Evolutionary conservation across 108 stramenopile genomes (phyloP).

Genomic region (Parmales sp.): DNA sequence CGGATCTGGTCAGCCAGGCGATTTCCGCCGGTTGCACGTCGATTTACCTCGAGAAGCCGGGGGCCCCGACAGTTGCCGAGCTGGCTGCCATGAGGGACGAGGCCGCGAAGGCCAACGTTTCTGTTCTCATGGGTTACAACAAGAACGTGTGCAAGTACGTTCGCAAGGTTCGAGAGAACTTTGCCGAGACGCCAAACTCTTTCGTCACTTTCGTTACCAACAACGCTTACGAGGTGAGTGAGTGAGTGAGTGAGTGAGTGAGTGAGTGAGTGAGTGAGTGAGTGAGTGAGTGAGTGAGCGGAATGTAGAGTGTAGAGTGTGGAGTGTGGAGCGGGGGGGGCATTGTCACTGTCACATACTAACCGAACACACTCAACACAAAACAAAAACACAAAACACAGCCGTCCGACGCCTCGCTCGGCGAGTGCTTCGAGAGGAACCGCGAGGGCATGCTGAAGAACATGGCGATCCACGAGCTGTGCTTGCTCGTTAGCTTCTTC

Average conservation of each 20-base stretch:
- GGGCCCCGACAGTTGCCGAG: slow-evolving; percentile 69
- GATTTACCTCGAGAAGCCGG: slow-evolving; percentile 80
- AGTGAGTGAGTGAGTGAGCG: no score
- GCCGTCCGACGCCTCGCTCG: slow-evolving; percentile 54
- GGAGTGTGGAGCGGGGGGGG: no score
- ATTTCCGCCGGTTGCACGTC: slow-evolving; percentile 51
- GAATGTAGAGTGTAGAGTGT: no score
- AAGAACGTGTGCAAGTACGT: slow-evolving; percentile 90
- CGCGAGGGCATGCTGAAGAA: slow-evolving; percentile 88
- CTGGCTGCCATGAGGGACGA: slow-evolving; percentile 64
- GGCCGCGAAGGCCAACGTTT: slow-evolving; percentile 56
- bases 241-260: no score
- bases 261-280: no score
- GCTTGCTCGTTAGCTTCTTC: slow-evolving; percentile 72
- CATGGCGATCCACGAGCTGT: slow-evolving; percentile 88
- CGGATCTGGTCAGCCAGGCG: slow-evolving; percentile 54
- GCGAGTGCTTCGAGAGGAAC: slow-evolving; percentile 86
- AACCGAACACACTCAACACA: no score
- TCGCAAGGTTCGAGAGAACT: slow-evolving; percentile 58
- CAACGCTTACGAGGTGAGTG: slow-evolving; percentile 77
- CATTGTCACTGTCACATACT: no score
- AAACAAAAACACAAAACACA: no score
- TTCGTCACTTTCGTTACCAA: slow-evolving; percentile 81
- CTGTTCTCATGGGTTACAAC: slow-evolving; percentile 86
- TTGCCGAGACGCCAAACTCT: slow-evolving; percentile 30